phyloP scores from a whole-genome alignment of 1,139 yeast genomes.

The Pichia sp. region DNA sequence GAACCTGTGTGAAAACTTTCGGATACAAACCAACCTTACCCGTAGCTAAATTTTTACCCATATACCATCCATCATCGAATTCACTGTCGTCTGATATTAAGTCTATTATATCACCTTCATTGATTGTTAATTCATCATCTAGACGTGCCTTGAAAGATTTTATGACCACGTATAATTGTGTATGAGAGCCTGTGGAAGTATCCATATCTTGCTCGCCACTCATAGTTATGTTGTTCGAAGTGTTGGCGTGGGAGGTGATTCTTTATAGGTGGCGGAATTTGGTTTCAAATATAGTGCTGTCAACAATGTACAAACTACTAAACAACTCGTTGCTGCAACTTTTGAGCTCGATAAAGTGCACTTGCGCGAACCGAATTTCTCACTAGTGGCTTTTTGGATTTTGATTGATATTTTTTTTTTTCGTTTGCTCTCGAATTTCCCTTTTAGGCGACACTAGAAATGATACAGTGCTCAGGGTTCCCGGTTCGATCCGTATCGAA shows the following conservation, averaged over 20 bases:
- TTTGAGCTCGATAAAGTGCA: no score
- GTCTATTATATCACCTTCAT: slow-evolving; percentile 79
- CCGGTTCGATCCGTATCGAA: no score
- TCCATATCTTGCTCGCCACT: not conserved
- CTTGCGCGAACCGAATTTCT: no score
- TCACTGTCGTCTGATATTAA: slow-evolving; percentile 89
- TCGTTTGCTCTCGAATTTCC: not conserved
- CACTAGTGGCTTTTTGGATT: no score
- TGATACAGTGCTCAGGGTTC: no score
- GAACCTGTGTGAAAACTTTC: slow-evolving; percentile 60
- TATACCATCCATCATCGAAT: slow-evolving; percentile 97
- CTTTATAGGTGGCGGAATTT: not conserved
- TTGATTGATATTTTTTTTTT: not conserved
- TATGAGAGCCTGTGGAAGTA: slow-evolving; percentile 4
- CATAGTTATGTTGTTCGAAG: not conserved
- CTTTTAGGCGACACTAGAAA: slow-evolving; percentile 5
- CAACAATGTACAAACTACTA: no score
- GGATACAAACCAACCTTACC: slow-evolving; percentile 83
- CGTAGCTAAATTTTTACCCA: slow-evolving; percentile 71
- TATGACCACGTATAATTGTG: slow-evolving; percentile 41
- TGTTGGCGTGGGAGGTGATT: not conserved
- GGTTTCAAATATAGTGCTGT: no score
- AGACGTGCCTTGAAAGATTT: slow-evolving; percentile 82
- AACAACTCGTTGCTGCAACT: no score
- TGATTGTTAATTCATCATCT: slow-evolving; percentile 79